Evolutionary conservation across 2,329 filamentous ascomycete genomes (phyloP).

Genomic region (Lasiodiplodia gonubiensis): DNA sequence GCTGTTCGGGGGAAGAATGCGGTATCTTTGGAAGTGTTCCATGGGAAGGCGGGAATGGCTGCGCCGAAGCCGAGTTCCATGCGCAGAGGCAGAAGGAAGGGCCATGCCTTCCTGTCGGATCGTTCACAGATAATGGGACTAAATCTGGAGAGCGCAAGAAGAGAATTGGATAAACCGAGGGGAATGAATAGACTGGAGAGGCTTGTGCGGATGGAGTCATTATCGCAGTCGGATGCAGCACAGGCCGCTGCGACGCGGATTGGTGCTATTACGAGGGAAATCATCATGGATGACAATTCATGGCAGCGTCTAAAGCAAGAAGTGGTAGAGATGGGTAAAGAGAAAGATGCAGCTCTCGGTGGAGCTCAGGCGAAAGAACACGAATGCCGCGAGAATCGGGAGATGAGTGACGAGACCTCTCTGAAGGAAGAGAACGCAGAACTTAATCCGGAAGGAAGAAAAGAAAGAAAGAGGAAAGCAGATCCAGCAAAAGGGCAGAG

Average conservation of each 20-base stretch:
- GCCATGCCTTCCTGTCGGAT: too few relatives aligned
- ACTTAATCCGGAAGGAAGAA: neutral
- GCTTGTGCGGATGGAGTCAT: neutral
- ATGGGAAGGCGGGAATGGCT: too few relatives aligned
- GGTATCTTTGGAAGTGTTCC: too few relatives aligned
- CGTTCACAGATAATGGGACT: too few relatives aligned
- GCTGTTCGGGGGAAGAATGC: too few relatives aligned
- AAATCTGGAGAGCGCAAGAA: too few relatives aligned
- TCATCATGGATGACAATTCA: constrained; percentile 4
- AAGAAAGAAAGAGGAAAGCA: too few relatives aligned
- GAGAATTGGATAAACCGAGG: neutral
- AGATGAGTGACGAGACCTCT: neutral
- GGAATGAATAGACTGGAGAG: neutral
- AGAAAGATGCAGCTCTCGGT: neutral
- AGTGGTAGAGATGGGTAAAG: neutral
- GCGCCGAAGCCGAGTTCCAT: too few relatives aligned
- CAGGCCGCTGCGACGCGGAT: neutral
- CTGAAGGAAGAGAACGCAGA: neutral
- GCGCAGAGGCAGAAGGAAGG: too few relatives aligned
- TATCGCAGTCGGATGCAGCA: neutral
- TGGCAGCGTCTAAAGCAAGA: constrained; percentile 11
- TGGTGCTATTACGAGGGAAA: constrained; percentile 8
- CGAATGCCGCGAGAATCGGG: too few relatives aligned
- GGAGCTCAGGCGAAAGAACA: neutral
- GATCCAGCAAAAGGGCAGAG: neutral